Base-by-base conservation (phyloP, 179 eudicot species). In the Silene vulgaris region DNA sequence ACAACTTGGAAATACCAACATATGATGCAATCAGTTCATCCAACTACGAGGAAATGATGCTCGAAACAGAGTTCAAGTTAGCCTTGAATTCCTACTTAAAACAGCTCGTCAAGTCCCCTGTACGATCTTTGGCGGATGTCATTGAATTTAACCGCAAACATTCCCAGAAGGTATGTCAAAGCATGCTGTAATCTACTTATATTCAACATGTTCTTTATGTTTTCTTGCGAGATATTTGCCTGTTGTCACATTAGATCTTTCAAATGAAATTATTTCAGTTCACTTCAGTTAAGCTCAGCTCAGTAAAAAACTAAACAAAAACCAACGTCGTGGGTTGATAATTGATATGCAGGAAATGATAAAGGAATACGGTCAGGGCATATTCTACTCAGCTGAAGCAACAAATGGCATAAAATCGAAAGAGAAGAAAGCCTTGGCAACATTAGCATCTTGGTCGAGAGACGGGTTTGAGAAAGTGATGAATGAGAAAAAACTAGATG, bases 51-150 rank as follows among this genome's bases (percentile, higher is more conserved):
- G 0, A 3, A 3, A 65, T 66, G 32, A 77, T 84, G 61, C 5
- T 78, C 75, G 8, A 72, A 43, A 80, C 85, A 17, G 86, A 85
- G 73, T 87, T 88, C 80, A 85, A 88, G 62, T 11, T 79, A 37
- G 75, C 87, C 43, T 56, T 88, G 20, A 87, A 87, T 72, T 75
- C 83, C 9, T 88, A 88, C 78, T 79, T 88, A 8, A 75, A 84
- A 76, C 68, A 56, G 1, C 83, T 87, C 5, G 54, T 77, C 14
- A 61, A 54, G 71, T 87, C 88, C 7, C 90, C 87, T 2, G 85
- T 87, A 20, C 71, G 85, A 26, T 75, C 85, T 6, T 62, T 88
- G 70, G 75, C 85, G 5, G 86, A 85, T 69, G 76, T 85, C 0
- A 88, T 88, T 1, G 80, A 83, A 73, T 87, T 88, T 71, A 86